Evolutionary conservation across 805 yeast species (phyloP), one percentile per base, ranked within the genome.

Genomic region (Barnettozyma vustinii): DNA sequence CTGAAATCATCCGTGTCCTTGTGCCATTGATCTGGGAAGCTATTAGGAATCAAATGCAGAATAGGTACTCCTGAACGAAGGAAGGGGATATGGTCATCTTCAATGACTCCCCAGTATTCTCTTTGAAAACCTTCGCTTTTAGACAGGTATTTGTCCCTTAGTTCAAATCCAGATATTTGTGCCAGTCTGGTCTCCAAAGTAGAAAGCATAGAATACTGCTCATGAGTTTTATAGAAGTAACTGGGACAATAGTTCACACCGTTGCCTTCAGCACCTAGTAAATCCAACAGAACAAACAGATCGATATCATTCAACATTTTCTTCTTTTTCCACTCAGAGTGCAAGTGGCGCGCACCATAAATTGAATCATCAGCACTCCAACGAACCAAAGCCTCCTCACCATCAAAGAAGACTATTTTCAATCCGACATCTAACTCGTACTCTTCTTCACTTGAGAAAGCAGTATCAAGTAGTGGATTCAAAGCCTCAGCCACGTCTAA

Each of bases 51-150:
- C 40, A 79, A 55, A 56, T 80, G 84, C 46, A 80, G 52, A 1
- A 76, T 64, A 0, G 76, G 75, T 1, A 77, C 74, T 0, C 79
- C 80, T 5, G 66, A 60, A 13, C 61, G 57, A 36, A 70, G 56
- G 57, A 75, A 80, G 1, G 84, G 84, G 2, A 74, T 53, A 54
- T 80, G 85, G 52, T 80, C 85, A 58, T 80, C 85, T 19, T 64
- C 73, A 12, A 72, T 57, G 20, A 42, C 41, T 1, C 60, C 61
- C 18, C 40, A 39, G 44, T 44, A 52, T 23, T 55, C 56, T 13
- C 44, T 18, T 3, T 13, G 18, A 21, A 57, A 56, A 2, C 33
- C n/a, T 45, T 64, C 46, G 56, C 60, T 42, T 12, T 18, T 23
- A 2, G 53, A 51, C 1, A 60, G 49, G 21, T 46, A 57, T 20